These are phyloP conservation scores for Hymenoscyphus occultus DNA, from an alignment of 2,329 filamentous ascomycete species.

Conservation along the genomic window DNA sequence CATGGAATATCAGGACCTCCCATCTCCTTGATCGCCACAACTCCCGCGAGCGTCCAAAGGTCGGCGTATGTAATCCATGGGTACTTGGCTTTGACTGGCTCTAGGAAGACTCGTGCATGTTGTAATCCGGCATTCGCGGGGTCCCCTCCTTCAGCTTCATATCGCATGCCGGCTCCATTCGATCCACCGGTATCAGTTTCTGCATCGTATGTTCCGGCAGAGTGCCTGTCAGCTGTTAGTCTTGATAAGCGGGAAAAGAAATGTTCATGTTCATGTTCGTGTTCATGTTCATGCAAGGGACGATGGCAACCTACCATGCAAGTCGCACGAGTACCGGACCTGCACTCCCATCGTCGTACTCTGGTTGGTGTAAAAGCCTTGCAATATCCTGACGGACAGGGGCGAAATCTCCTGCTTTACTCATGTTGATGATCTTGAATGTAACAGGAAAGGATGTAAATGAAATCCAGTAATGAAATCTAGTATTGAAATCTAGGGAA, in stretches of 20 bases:
- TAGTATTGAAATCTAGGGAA: conserved; percentile 17
- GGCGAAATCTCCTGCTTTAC: conserved; percentile 62
- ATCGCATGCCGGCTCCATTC: conserved; percentile 65
- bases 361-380: conserved; percentile 55
- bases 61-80: conserved; percentile 65
- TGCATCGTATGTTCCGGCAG: conserved; percentile 59
- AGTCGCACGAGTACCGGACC: conserved; percentile 62
- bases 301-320: conserved; percentile 50
- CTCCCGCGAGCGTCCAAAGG: conserved; percentile 61
- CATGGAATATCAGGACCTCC: conserved; percentile 56
- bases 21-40: conserved; percentile 57
- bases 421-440: conserved; percentile 25
- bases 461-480: conserved; percentile 7
- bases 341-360: conserved; percentile 63
- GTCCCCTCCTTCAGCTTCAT: conserved; percentile 61
- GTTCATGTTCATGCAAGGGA: not conserved
- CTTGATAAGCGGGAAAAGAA: conserved; percentile 1
- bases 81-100: conserved; percentile 56
- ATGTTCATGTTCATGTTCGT: too few species aligned
- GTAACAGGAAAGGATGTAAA: conserved; percentile 5
- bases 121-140: conserved; percentile 64
- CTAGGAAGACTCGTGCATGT: conserved; percentile 61
- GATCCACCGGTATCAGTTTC: conserved; percentile 59
- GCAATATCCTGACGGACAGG: conserved; percentile 54
- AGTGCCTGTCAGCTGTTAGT: conserved; percentile 47